Base-by-base conservation (phyloP, 306 rosid species). In the Gleditsia sinensis region DNA sequence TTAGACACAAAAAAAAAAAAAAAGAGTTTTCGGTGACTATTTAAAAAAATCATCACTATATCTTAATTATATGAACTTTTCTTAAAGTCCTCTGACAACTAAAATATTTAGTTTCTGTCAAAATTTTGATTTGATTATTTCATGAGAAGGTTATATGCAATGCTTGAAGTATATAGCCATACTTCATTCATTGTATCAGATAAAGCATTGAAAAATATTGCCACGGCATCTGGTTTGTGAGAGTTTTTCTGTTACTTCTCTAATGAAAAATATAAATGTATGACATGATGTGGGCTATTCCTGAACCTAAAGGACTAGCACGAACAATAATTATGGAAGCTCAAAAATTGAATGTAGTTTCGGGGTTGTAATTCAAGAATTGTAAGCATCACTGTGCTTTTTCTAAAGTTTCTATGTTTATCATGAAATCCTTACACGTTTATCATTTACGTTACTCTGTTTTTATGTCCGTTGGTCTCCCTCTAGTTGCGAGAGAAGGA, bases 211-310 rank as follows among this genome's bases (percentile, higher is more conserved):
- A n/a, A 58, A 63, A 24, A n/a, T n/a, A n/a, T n/a, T n/a, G n/a
- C n/a, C n/a, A n/a, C n/a, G n/a, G n/a, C n/a, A n/a, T n/a, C n/a
- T 20, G 28, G 6, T 17, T 19, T 12, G 55, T 56, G 23, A 40
- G 39, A 28, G 33, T 49, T 53, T 12, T 9, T 82, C 51, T 54
- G 43, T 40, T 72, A 40, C 56, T 28, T 24, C 76, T 43, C 71
- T 83, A 48, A 78, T 75, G 69, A 17, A 48, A 76, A 62, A 54
- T 67, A 39, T 57, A 23, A 7, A 54, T 67, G 37, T 68, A 60
- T 45, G 3, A 54, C 78, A 95, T 98, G 89, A 88, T 90, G 93
- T 92, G 99, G 99, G 79, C 68, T 73, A 74, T 90, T 71, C 93
- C 96, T 32, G 98, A 90, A 82, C 83, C 85, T 14, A 82, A 74